These are phyloP conservation scores for Teratosphaeria viscida DNA, from an alignment of 2,329 filamentous ascomycete genomes.

Conservation along the genomic window DNA sequence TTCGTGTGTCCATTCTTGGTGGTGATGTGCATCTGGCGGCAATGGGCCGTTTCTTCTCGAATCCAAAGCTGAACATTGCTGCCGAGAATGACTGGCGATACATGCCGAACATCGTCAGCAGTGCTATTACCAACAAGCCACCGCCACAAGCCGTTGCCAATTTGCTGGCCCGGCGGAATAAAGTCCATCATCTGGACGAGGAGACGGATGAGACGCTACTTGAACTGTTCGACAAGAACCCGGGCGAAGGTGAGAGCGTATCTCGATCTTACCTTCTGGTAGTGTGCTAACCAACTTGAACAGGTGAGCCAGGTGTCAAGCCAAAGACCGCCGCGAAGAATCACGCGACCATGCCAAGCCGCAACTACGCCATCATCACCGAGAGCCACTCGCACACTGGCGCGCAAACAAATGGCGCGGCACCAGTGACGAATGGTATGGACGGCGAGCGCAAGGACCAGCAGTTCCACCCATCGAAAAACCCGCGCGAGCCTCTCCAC, in stretches of 20 bases:
- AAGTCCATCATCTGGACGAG: conserved; percentile 53
- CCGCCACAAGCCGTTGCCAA: conserved; percentile 56
- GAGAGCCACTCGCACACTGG: conserved; percentile 34
- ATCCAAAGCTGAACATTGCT: conserved; percentile 46
- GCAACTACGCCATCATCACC: conserved; percentile 55
- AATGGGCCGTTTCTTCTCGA: conserved; percentile 54
- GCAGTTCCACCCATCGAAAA: conserved; percentile 37
- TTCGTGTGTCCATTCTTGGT: conserved; percentile 52
- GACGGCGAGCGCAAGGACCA: conserved; percentile 14
- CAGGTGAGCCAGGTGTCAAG: conserved; percentile 31
- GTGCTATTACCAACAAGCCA: conserved; percentile 58
- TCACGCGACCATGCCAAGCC: conserved; percentile 69
- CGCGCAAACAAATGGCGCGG: conserved; percentile 4
- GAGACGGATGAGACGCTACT: conserved; percentile 56
- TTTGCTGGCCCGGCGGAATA: conserved; percentile 51
- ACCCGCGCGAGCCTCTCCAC: conserved; percentile 58
- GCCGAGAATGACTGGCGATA: conserved; percentile 51
- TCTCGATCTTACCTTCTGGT: neutral
- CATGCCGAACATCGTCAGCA: conserved; percentile 55
- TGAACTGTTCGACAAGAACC: conserved; percentile 52
- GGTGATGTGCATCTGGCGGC: conserved; percentile 56
- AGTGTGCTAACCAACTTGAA: neutral
- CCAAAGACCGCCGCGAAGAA: conserved; percentile 63
- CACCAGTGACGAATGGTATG: conserved; percentile 5
- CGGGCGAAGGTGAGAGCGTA: conserved; percentile 24